phyloP scores from a whole-genome alignment of 352 stramenopile genomes.

The Aphanomyces astaci region DNA sequence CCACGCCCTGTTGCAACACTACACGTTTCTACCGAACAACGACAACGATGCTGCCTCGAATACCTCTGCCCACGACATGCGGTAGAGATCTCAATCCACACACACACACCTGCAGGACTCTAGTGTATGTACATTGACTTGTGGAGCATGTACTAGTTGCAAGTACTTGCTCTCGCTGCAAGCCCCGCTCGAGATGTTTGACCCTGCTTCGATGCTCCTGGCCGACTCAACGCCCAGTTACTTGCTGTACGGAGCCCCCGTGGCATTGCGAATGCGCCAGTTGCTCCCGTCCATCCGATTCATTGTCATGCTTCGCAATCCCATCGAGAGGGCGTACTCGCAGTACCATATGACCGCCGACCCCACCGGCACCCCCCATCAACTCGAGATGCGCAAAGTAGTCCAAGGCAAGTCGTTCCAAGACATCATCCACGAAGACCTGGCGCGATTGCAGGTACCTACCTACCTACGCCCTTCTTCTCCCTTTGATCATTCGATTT shows the following conservation, averaged over 20 bases:
- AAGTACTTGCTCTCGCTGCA: slow-evolving; percentile 52
- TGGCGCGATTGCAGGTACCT: slow-evolving; percentile 55
- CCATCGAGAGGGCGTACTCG: slow-evolving; percentile 84
- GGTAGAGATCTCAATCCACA: slow-evolving; percentile 24
- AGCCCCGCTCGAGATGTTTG: slow-evolving; percentile 28
- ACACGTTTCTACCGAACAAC: not conserved
- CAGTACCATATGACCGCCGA: slow-evolving; percentile 93
- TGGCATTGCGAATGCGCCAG: slow-evolving; percentile 43
- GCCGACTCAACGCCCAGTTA: slow-evolving; percentile 83
- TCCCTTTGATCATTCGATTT: slow-evolving; percentile 11
- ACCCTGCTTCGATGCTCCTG: slow-evolving; percentile 64
- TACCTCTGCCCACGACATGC: slow-evolving; percentile 37
- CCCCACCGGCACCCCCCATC: slow-evolving; percentile 53
- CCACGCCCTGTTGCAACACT: slow-evolving; percentile 27
- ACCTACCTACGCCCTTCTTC: not conserved
- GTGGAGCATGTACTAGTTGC: slow-evolving; percentile 31
- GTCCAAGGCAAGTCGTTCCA: slow-evolving; percentile 79
- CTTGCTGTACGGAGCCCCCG: slow-evolving; percentile 47
- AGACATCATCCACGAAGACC: slow-evolving; percentile 79
- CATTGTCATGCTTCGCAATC: slow-evolving; percentile 91
- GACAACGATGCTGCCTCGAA: slow-evolving; percentile 10
- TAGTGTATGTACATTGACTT: too few relatives aligned
- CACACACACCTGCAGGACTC: not conserved
- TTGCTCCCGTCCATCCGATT: slow-evolving; percentile 56
- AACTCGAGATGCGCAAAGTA: slow-evolving; percentile 68